phyloP scores from a whole-genome alignment of 148 eudicot genomes.

The Amaranthus palmeri region DNA sequence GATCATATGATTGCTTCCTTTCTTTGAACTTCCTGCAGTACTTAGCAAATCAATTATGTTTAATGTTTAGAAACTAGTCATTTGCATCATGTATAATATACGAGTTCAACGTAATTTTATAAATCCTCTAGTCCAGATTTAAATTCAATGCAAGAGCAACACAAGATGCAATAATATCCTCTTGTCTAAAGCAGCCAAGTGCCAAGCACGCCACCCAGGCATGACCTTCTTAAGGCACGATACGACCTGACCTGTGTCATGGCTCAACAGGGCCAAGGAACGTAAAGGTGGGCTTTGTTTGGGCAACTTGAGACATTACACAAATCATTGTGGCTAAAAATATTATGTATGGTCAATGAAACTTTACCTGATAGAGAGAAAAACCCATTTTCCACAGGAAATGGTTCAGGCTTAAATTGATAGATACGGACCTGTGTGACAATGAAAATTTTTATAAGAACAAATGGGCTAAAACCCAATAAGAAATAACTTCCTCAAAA shows the following conservation, averaged over 20 bases:
- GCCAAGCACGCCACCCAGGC: neutral
- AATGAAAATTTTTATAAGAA: constrained; percentile 3
- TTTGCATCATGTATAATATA: neutral
- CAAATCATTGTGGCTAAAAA: neutral
- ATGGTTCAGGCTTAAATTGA: constrained; percentile 69
- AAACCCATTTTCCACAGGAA: constrained; percentile 45
- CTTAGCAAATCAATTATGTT: neutral
- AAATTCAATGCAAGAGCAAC: neutral
- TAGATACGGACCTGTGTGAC: constrained; percentile 59
- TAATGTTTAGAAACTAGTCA: neutral
- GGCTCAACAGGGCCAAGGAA: too few species aligned
- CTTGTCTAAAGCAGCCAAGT: neutral
- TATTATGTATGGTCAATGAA: constrained; percentile 1
- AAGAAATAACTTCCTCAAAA: neutral
- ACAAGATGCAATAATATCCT: neutral
- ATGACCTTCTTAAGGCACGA: neutral
- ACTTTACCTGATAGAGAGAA: constrained; percentile 55
- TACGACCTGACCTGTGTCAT: too few species aligned
- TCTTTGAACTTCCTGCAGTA: constrained; percentile 68
- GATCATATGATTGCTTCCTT: constrained; percentile 67
- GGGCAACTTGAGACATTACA: neutral
- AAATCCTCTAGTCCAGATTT: neutral
- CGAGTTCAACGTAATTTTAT: neutral
- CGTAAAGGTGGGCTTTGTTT: too few species aligned
- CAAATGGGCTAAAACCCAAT: neutral